Evolutionary conservation across 2,329 filamentous ascomycete genomes (phyloP), one percentile per base, ranked within the genome.

Genomic region (Pyricularia grisea): DNA sequence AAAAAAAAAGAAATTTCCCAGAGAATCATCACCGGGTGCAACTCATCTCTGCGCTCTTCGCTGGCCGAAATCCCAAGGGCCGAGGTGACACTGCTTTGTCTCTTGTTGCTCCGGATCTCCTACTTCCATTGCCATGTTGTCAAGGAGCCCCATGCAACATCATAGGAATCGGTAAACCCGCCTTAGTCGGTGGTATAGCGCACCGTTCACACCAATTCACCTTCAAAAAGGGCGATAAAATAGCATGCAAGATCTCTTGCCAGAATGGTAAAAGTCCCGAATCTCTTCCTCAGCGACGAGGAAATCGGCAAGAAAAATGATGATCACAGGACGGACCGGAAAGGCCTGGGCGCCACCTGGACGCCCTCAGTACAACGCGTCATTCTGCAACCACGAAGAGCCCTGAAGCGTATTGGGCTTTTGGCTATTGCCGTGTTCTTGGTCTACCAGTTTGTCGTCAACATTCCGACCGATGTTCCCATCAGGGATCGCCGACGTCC

Each of bases 381-480:
- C 12, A 2, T 30, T 27, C 23, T 27, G 60, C 60, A 63, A 28
- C 81, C 80, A 9, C 84, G 88, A 69, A 82, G 88, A 72, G 80
- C 79, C 10, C 71, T 87, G 68, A 85, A 84, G 75, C 85, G 89
- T 67, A 74, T 88, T 36, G 74, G 81, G 17, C 69, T 86, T 5
- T 81, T 79, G 50, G 67, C 84, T 4, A 68, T 85, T 65, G 80
- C 84, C 42, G 77, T 84, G 65, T 75, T 84, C 50, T 75, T 84
- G 31, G 70, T 92, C 27, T 90, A 90, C 75, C 78, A 92, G 71
- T 87, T 92, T 74, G 78, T 90, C 74, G 84, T 85, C 72, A 86
- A 90, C 75, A 85, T 91, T 69, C 88, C 89, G 10, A 75, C 79
- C 72, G 74, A 79, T 71, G 73, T 83, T 70, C 76, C 79, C 30